Evolutionary conservation across 306 rosid genomes (phyloP), one percentile per base, ranked within the genome.

Genomic region (Parietaria judaica): DNA sequence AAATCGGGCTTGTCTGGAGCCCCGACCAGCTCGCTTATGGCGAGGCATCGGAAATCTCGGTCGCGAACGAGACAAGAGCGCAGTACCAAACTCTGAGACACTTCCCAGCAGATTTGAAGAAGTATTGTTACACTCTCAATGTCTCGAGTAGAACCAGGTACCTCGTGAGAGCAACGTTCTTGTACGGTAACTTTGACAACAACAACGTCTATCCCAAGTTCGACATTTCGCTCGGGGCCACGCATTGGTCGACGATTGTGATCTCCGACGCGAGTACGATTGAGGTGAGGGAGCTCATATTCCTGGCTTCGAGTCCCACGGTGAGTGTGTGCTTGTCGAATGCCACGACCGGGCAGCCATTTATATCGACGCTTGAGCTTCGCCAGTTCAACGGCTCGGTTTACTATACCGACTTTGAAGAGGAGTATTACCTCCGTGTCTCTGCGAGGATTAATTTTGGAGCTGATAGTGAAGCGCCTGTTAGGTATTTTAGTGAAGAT

Each of bases 371-470:
- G 0, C 95, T 92, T 61, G 99, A 92, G 79, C 96, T 92, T 53
- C 84, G 99, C 52, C 96, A 88, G 66, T 92, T 92, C 83, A 92
- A 92, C 66, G 96, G 96, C 64, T 92, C 99, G 0, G 64, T 71
- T 66, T 92, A 92, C 63, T 88, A 68, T 56, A 82, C 96, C 16
- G 80, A 69, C 0, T 72, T 4, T 61, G 99, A 92, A 65, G 73
- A 84, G 53, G 79, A 54, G 31, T 80, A 68, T 75, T 92, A 86
- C 87, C 96, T 92, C 63, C 84, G 95, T 68, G 90, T 92, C 79
- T 82, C 99, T 51, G 99, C 99, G 8, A 88, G 99, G 85, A 88
- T 92, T 56, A 92, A 92, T 73, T 92, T 92, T 61, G 99, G 99
- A 47, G 95, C 99, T 9, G 90, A 79, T 3, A 74, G 81, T 34